Base-by-base conservation (phyloP, 192 early-diverging fungal genomes). In the Entophlyctis luteolus region DNA sequence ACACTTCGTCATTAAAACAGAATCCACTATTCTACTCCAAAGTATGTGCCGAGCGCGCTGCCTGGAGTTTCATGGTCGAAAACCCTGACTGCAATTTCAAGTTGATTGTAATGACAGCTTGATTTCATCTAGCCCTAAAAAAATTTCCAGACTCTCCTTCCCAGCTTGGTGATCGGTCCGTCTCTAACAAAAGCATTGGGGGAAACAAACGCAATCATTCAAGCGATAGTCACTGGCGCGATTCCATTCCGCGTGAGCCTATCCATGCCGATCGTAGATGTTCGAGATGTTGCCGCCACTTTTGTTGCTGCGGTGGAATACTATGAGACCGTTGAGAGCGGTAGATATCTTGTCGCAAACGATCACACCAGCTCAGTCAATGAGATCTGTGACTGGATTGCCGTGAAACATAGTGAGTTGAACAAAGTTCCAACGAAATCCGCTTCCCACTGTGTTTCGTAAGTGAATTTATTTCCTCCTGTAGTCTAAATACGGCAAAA, bases 21-120 rank as follows among this genome's bases (percentile, higher is more conserved):
- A 54, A 59, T 8, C 16, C 69, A 20, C 73, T 74, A 34, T 0
- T 23, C 16, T 65, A 48, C 32, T 54, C 25, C 27, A 75, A 75
- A 50, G 38, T 62, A 3, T 33, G 50, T 18, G 71, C 73, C 14
- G 73, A 75, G 38, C 29, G 36, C 8, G 71, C 69, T 12, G 70
- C 73, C 6, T 75, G 73, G 73, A 69, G 39, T 0, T 75, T 75
- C 54, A 52, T 75, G 29, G 62, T 52, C 32, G 71, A 75, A 2
- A 55, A 73, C n/a, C 73, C 8, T 6, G 37, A 59, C 23, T 8
- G 8, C 25, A 28, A 28, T 16, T 52, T 52, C 49, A 52, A 52
- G 22, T 52, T 52, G 49, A 52, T 52, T 52, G 49, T 52, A 23
- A 52, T n/a, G 49, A n/a, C n/a, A 25, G 8, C 8, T 52, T 6